Evolutionary conservation across 202 grass and related monocot genomes (phyloP), one percentile per base, ranked within the genome.

Genomic region (Zizania palustris): DNA sequence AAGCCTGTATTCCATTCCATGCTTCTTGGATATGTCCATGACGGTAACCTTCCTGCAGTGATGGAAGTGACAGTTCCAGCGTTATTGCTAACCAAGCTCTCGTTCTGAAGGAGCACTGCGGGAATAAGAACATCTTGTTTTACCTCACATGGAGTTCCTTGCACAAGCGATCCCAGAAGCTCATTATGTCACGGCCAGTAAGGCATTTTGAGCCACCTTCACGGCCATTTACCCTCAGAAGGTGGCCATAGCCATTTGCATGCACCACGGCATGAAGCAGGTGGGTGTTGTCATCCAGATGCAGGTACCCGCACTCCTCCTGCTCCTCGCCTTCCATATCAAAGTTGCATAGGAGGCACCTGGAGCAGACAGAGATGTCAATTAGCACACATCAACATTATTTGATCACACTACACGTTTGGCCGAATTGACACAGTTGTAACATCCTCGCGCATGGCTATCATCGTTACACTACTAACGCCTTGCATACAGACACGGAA

Each of bases 11-110:
- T 94, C 91, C 96, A 98, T 98, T 74, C 89, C 85, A 57, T 95
- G 38, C 80, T 98, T 98, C 76, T 95, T 95, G 38, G 96, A 98
- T 74, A 92, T 92, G 67, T 98, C 96, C 91, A 98, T 92, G 22
- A 98, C 96, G 42, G 89, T 98, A 11, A 98, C 96, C 78, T 95
- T 98, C 74, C 96, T 98, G 87, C 71, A 79, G 33, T 18, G 9
- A 80, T 39, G 6, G 4, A 69, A 76, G 63, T 53, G 40, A 19
- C 9, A 8, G 9, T 33, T 15, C 74, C 15, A 74, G 13, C 42
- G 16, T 28, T 8, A 11, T 76, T 46, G 41, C 20, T 34, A 39
- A 13, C 34, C 15, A 50, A 53, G 34, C 9, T 36, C 15, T 36
- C 4, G 2, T 55, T 44, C 7, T 2, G 28, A 16, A 16, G 66